Evolutionary conservation across 1,284 basidiomycete genomes (phyloP).

Genomic region (Cutaneotrichosporon dermatis): DNA sequence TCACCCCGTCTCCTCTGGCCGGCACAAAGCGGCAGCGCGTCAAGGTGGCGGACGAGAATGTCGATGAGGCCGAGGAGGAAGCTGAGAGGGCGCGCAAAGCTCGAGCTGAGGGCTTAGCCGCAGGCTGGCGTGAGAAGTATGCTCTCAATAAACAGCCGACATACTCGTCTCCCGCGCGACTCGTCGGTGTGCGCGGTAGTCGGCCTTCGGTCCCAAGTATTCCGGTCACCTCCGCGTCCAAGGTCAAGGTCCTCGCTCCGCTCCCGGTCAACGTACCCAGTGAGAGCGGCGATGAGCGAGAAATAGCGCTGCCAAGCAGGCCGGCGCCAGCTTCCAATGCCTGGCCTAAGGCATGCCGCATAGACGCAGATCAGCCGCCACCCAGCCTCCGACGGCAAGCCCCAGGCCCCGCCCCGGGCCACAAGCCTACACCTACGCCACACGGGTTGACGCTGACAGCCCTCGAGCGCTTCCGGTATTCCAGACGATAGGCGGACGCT

Average conservation of each 20-base stretch:
- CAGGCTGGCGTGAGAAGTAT: constrained; percentile 44
- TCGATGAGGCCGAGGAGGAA: not conserved
- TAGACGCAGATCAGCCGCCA: too few relatives aligned
- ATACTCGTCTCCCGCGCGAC: constrained; percentile 1
- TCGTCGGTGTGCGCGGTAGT: not conserved
- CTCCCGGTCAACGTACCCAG: constrained; percentile 1
- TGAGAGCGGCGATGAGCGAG: not conserved
- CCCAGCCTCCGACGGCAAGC: too few relatives aligned
- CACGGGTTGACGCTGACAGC: too few relatives aligned
- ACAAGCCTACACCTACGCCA: not conserved
- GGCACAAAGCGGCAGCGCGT: not conserved
- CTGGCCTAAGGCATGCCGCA: too few relatives aligned
- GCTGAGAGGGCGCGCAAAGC: constrained; percentile 20
- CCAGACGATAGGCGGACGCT: too few relatives aligned
- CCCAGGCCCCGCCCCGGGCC: too few relatives aligned
- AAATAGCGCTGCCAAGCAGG: too few relatives aligned
- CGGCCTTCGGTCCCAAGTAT: not conserved
- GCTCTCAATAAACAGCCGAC: constrained; percentile 19
- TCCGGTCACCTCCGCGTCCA: constrained; percentile 6
- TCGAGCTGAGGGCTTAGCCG: constrained; percentile 35
- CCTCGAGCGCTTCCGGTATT: too few relatives aligned
- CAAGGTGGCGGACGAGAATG: constrained; percentile 10
- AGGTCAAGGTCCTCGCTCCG: not conserved
- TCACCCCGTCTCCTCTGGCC: constrained; percentile 23
- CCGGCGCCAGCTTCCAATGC: too few relatives aligned